Evolutionary conservation across 2,329 filamentous ascomycete species (phyloP).

Genomic region (Xylaria sp.): DNA sequence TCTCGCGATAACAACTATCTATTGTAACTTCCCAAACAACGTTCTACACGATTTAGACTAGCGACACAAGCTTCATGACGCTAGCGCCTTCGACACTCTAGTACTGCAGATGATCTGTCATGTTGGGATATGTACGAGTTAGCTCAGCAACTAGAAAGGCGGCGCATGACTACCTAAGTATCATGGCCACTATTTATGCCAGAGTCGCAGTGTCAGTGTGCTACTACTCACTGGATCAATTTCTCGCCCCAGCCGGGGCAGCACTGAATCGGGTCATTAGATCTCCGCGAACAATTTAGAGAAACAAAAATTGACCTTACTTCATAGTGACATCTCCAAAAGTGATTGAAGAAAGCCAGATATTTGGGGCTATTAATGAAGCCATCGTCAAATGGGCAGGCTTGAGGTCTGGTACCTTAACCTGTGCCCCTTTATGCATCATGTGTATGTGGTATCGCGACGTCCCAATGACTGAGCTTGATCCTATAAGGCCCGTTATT

Average conservation of each 20-base stretch:
- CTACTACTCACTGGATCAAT: not conserved
- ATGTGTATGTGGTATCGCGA: not conserved
- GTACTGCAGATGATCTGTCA: not conserved
- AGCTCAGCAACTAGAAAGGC: not conserved
- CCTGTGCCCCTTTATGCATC: too few species aligned
- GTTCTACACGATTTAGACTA: too few species aligned
- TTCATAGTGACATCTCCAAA: slow-evolving; percentile 19
- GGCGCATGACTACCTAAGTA: not conserved
- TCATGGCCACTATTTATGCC: not conserved
- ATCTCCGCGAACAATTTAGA: not conserved
- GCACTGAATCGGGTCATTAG: not conserved
- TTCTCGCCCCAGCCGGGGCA: not conserved
- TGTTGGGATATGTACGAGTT: not conserved
- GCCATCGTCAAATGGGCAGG: not conserved
- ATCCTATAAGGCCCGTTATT: slow-evolving; percentile 3
- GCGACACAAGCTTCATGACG: too few species aligned
- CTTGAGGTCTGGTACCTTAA: not conserved
- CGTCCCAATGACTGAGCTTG: not conserved
- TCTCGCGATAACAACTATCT: not conserved
- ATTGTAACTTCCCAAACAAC: not conserved
- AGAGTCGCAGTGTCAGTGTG: not conserved
- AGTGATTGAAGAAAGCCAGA: not conserved
- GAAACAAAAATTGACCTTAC: slow-evolving; percentile 45
- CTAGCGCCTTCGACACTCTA: too few species aligned
- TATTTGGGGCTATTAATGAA: not conserved